Conservation (phyloP, 2,329 filamentous ascomycete species). For the Penicillium sp. region DNA sequence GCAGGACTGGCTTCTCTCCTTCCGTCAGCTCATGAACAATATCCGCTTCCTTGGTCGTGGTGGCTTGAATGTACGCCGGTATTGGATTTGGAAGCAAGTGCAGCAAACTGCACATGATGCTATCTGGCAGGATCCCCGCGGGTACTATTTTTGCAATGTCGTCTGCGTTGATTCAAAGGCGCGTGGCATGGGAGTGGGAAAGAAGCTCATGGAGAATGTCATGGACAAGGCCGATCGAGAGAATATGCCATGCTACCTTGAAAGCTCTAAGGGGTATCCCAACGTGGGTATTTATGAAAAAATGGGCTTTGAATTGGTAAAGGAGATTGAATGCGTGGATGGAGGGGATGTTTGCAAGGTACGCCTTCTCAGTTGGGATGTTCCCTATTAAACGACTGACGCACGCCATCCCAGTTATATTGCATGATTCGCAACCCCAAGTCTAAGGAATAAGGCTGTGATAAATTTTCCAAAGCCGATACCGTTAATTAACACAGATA, state of each 20-base stretch:
- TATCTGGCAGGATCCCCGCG: conserved; percentile 63
- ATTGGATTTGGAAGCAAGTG: conserved; percentile 69
- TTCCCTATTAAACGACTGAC: conserved; percentile 4
- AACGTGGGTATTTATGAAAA: conserved; percentile 69
- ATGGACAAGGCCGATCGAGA: conserved; percentile 63
- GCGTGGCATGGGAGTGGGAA: conserved; percentile 66
- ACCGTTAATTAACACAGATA: neutral
- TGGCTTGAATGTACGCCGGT: conserved; percentile 63
- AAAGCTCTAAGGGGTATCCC: conserved; percentile 65
- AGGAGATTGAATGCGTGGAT: conserved; percentile 66
- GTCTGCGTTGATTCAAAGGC: conserved; percentile 64
- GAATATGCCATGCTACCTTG: conserved; percentile 65
- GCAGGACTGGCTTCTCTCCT: conserved; percentile 64
- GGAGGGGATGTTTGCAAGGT: conserved; percentile 55
- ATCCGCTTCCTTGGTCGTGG: conserved; percentile 62
- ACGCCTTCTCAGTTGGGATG: conserved; percentile 6
- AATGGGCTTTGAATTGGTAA: conserved; percentile 64
- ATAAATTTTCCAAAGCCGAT: neutral
- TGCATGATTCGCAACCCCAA: conserved; percentile 22
- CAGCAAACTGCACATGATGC: conserved; percentile 60
- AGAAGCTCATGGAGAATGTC: conserved; percentile 61
- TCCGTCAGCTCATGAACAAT: conserved; percentile 65
- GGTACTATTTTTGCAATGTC: conserved; percentile 76
- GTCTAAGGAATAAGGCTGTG: conserved; percentile 5
- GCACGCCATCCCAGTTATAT: conserved; percentile 14